Conservation (phyloP, 2,329 filamentous ascomycete genomes). For the Periglandula ipomoeae region DNA sequence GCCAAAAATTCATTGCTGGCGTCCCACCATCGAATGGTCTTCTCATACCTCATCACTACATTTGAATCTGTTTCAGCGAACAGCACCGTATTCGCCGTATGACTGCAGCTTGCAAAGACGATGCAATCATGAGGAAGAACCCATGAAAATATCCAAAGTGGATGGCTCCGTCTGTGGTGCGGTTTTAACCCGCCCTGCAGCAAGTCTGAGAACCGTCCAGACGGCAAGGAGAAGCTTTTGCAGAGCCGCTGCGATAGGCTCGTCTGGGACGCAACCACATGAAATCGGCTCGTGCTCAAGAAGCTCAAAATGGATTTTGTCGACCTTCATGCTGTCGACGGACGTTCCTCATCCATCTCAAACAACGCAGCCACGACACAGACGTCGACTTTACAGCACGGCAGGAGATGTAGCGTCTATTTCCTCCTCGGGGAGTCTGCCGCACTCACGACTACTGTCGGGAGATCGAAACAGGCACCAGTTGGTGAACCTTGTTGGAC, state of each 20-base stretch:
- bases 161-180: slow-evolving; percentile 51
- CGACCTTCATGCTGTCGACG: slow-evolving; percentile 27
- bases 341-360: slow-evolving; percentile 12
- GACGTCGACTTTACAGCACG: slow-evolving; percentile 18
- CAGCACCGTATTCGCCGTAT: neutral
- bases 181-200: slow-evolving; percentile 37
- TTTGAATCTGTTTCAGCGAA: neutral
- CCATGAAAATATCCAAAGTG: slow-evolving; percentile 53
- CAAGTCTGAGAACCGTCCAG: slow-evolving; percentile 14
- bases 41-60: neutral
- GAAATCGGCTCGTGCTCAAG: slow-evolving; percentile 19
- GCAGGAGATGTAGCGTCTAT: slow-evolving; percentile 15
- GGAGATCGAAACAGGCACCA: slow-evolving; percentile 26
- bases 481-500: slow-evolving; percentile 43
- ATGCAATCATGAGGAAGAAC: slow-evolving; percentile 40
- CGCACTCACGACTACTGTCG: slow-evolving; percentile 1
- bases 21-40: neutral
- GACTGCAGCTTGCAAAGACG: slow-evolving; percentile 3
- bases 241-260: slow-evolving; percentile 12
- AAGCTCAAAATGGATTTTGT: slow-evolving; percentile 31
- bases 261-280: slow-evolving; percentile 8
- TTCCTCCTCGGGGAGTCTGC: neutral
- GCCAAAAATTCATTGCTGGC: slow-evolving; percentile 1
- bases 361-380: slow-evolving; percentile 5
- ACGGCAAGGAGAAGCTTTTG: slow-evolving; percentile 18